Percentiles rank a stretch among this genome's conserved stretches.
These are phyloP conservation scores for Naumovozyma castellii DNA, from an alignment of 805 yeast species.

Conservation along the genomic window DNA sequence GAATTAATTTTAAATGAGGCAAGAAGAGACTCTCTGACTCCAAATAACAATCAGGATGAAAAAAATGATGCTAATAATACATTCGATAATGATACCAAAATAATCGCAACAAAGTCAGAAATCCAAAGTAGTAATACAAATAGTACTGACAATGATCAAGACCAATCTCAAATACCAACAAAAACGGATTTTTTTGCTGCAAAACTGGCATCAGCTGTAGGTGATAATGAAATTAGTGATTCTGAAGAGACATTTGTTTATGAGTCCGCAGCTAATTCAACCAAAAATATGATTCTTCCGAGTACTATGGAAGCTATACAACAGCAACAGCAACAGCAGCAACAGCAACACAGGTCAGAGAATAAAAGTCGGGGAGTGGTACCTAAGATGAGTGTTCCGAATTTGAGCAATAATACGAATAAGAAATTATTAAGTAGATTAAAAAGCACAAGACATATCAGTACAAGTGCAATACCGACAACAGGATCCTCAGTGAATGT, in stretches of 20 bases:
- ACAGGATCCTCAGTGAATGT: neutral
- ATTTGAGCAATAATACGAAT: constrained; percentile 17
- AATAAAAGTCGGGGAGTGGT: constrained; percentile 20
- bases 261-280: constrained; percentile 39
- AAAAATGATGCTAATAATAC: constrained; percentile 5
- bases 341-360: constrained; percentile 2
- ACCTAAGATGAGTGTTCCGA: constrained; percentile 28
- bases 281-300: constrained; percentile 17
- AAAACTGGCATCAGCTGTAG: constrained; percentile 86
- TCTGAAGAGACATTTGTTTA: constrained; percentile 95
- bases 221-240: constrained; percentile 78
- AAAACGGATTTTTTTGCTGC: constrained; percentile 94
- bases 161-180: constrained; percentile 33
- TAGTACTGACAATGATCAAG: constrained; percentile 10
- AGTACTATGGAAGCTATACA: constrained; percentile 3
- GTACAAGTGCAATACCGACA: constrained; percentile 24
- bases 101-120: constrained; percentile 1
- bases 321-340: constrained; percentile 3
- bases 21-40: neutral
- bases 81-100: neutral
- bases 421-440: constrained; percentile 19
- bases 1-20: constrained; percentile 12
- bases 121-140: neutral
- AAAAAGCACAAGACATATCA: constrained; percentile 27
- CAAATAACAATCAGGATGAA: constrained; percentile 1